Evolutionary conservation across 352 stramenopile genomes (phyloP), one percentile per base, ranked within the genome.

Genomic region (Pythium guiyangense): DNA sequence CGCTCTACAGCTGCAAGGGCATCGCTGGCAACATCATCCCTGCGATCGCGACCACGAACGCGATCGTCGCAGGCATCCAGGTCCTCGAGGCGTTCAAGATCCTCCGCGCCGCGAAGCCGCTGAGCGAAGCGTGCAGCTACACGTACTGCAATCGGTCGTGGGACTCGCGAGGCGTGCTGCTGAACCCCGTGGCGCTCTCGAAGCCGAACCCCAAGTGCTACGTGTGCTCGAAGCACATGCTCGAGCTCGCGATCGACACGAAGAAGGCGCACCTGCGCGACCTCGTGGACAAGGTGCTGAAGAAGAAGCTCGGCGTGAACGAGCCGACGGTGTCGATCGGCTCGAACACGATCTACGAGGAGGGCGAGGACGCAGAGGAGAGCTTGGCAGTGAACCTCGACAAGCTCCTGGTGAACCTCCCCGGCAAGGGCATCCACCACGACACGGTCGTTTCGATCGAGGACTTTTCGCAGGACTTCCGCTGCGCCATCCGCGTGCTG

Each of bases 21-120:
- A 99, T 99, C 62, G 98, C 98, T 6, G 98, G 98, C 22, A 99
- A 99, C 69, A 99, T 99, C 63, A 99, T 99, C 56, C 97, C 97
- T 46, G 97, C 98, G 18, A 99, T 99, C 70, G 97, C 97, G 12
- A 99, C 97, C 17, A 99, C 97, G n/a, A 99, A 99, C 73, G 98
- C 98, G 18, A 99, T 99, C 68, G 96, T 99, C 25, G 97, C 97
- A 0, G 97, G 97, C 6, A 77, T 99, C 22, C 86, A 95, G 52
- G 86, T 95, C 46, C 67, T 95, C 25, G 74, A 95, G 64, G 84
- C 84, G 15, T 92, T 93, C 67, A 86, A 88, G 59, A 86, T 95
- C 59, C 58, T 95, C 10, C 77, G 78, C n/a, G 73, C 63, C 11
- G 65, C 70, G 5, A 69, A 88, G 50, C 71, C 81, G 2, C 67